Evolutionary conservation across 495 filamentous ascomycete genomes (phyloP).

Genomic region (Haplographium delicatum): DNA sequence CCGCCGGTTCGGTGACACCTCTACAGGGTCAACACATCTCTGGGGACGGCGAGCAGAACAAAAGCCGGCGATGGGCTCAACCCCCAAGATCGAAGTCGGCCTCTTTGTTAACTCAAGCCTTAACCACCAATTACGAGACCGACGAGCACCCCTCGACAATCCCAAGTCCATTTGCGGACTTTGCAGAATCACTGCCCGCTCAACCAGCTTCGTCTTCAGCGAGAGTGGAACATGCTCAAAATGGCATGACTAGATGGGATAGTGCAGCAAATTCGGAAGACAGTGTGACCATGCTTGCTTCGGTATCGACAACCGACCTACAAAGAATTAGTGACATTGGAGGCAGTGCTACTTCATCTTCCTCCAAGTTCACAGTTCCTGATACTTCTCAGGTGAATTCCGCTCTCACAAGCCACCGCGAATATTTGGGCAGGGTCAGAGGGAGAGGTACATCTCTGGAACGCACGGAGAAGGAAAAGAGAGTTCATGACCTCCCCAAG

Average conservation of each 20-base stretch:
- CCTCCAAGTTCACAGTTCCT: conserved; percentile 16
- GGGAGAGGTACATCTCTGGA: conserved; percentile 35
- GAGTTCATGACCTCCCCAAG: conserved; percentile 26
- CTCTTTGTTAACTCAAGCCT: conserved; percentile 24
- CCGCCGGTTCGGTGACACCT: conserved; percentile 20
- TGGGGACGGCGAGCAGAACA: conserved; percentile 17
- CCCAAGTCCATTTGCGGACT: background rate
- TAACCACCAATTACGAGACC: conserved; percentile 13
- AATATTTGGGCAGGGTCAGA: conserved; percentile 24
- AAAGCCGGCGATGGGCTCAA: conserved; percentile 9
- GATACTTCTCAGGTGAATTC: conserved; percentile 7
- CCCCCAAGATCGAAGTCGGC: conserved; percentile 17
- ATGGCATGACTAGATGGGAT: conserved; percentile 13
- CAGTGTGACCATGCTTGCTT: conserved; percentile 11
- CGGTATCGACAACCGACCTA: background rate
- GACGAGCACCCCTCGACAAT: conserved; percentile 4
- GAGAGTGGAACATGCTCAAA: background rate
- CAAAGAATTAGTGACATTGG: background rate
- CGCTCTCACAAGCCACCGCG: conserved; percentile 11
- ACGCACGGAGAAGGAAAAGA: conserved; percentile 38
- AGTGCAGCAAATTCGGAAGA: background rate
- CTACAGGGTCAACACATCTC: conserved; percentile 12
- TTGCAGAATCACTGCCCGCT: background rate
- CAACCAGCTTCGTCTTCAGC: background rate
- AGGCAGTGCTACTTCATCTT: conserved; percentile 1